These are phyloP conservation scores for Boletus huronensis DNA, from an alignment of 768 basidiomycete genomes.

Conservation along the genomic window DNA sequence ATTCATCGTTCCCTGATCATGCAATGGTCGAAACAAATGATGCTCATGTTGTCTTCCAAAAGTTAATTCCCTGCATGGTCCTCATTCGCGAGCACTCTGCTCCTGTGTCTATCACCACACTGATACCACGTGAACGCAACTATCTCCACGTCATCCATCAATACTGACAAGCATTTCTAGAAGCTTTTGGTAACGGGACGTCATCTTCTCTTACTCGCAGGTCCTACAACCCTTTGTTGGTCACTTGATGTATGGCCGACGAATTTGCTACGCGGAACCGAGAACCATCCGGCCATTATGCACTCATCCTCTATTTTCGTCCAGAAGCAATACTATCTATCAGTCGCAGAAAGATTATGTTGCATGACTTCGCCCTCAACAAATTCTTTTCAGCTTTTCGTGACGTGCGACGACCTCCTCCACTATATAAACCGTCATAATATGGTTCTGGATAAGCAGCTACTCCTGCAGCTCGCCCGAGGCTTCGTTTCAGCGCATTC, in stretches of 20 bases:
- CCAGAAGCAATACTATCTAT: background rate
- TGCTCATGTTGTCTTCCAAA: background rate
- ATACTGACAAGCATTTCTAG: background rate
- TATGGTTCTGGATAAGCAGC: background rate
- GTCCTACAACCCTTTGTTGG: background rate
- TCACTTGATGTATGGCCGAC: background rate
- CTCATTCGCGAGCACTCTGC: background rate
- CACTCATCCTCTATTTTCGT: background rate
- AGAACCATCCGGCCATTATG: background rate
- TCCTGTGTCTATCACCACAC: background rate
- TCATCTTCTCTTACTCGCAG: background rate
- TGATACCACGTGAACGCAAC: background rate
- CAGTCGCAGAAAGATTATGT: background rate
- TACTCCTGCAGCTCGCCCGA: background rate
- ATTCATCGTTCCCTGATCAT: background rate
- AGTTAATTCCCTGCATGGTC: background rate
- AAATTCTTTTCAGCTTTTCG: background rate
- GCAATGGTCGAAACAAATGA: background rate
- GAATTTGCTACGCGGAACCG: background rate
- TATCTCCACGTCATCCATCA: background rate
- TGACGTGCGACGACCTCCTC: background rate
- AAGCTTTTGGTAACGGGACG: background rate
- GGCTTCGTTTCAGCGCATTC: slow-evolving; percentile 9
- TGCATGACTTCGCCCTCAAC: background rate
- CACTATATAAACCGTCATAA: slow-evolving; percentile 17